Conservation (phyloP, 2,329 filamentous ascomycete species). For the Exophiala mesophila region DNA sequence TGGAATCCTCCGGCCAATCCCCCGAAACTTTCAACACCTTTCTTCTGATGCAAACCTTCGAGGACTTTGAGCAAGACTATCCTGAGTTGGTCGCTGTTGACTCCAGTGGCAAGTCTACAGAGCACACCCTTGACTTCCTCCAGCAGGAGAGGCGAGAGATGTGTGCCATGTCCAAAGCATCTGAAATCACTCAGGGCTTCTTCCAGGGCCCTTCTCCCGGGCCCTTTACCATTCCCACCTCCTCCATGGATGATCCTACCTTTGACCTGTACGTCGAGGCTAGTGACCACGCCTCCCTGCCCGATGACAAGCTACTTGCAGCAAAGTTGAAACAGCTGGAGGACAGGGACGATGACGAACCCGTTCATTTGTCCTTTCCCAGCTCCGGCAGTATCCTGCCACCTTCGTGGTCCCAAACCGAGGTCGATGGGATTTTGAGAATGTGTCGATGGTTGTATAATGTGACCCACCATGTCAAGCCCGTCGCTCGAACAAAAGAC, state of each 20-base stretch:
- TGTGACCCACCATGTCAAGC: constrained; percentile 60
- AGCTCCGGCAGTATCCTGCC: constrained; percentile 90
- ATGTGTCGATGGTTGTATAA: constrained; percentile 88
- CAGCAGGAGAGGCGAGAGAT: constrained; percentile 87
- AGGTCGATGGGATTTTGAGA: constrained; percentile 78
- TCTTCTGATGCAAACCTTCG: constrained; percentile 55
- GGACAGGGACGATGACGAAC: constrained; percentile 31
- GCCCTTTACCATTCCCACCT: constrained; percentile 45
- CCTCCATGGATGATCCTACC: constrained; percentile 38
- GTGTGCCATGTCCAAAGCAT: constrained; percentile 85
- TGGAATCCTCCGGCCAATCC: constrained; percentile 52
- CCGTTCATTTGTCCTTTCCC: constrained; percentile 71
- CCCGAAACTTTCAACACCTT: constrained; percentile 79
- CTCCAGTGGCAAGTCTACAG: constrained; percentile 65
- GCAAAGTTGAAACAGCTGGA: constrained; percentile 56
- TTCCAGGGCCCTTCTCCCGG: constrained; percentile 87
- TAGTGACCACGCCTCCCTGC: constrained; percentile 74
- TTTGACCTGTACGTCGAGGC: constrained; percentile 87
- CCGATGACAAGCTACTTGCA: constrained; percentile 62
- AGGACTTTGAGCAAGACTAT: constrained; percentile 65
- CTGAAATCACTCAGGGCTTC: constrained; percentile 83
- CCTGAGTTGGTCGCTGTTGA: constrained; percentile 70
- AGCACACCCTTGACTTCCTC: constrained; percentile 79
- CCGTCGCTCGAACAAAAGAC: constrained; percentile 34
- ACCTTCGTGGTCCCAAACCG: constrained; percentile 74